Evolutionary conservation across 306 rosid genomes (phyloP).

Genomic region (Citrullus mucosospermus): DNA sequence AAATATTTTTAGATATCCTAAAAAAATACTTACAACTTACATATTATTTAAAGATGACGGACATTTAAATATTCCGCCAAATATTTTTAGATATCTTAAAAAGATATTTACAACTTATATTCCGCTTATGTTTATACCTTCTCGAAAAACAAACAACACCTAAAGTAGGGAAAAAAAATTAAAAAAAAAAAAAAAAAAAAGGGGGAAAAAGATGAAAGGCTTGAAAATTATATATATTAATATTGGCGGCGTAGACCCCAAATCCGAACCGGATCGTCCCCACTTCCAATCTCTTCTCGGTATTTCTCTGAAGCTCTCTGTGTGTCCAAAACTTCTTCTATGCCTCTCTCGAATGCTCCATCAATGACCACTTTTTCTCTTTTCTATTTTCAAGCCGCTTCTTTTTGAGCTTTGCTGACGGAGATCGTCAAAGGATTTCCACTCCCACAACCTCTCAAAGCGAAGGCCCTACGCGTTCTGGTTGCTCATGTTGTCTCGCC

Average conservation of each 20-base stretch:
- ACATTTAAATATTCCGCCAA: too few species aligned
- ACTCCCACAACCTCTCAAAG: background rate
- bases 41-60: too few species aligned
- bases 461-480: background rate
- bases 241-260: background rate
- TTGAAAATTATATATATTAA: background rate
- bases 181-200: background rate
- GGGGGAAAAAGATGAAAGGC: background rate
- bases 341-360: background rate
- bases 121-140: too few species aligned
- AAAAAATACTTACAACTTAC: too few species aligned
- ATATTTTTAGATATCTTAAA: too few species aligned
- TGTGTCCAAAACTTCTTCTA: background rate
- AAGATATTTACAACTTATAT: too few species aligned
- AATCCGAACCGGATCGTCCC: background rate
- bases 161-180: too few species aligned
- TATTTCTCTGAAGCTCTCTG: background rate
- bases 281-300: background rate
- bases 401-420: background rate
- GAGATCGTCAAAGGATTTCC: background rate
- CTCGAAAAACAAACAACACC: too few species aligned
- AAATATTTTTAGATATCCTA: too few species aligned
- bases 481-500: background rate
- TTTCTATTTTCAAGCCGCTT: background rate
- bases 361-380: background rate